These are phyloP conservation scores for Pterocarpus santalinus DNA, from an alignment of 306 rosid species.

Conservation along the genomic window DNA sequence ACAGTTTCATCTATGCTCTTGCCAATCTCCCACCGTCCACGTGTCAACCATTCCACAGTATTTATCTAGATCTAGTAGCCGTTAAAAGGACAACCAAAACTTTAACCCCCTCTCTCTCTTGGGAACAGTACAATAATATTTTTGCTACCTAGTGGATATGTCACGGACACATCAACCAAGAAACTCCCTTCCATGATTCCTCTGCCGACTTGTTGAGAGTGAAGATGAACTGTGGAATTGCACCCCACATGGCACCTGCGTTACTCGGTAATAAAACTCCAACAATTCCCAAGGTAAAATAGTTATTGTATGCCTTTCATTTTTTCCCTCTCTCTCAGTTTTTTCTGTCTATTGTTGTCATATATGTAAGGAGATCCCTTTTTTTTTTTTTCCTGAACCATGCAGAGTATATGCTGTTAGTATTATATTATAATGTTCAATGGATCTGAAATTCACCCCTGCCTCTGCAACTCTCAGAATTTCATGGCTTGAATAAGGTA, in stretches of 20 bases:
- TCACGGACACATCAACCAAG: slow-evolving; percentile 34
- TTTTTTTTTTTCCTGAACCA: slow-evolving; percentile 46
- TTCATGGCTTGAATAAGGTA: slow-evolving; percentile 61
- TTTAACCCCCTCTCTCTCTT: slow-evolving; percentile 30
- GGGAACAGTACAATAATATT: slow-evolving; percentile 43
- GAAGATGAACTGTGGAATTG: slow-evolving; percentile 49
- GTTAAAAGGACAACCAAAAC: slow-evolving; percentile 59
- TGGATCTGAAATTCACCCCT: slow-evolving; percentile 66
- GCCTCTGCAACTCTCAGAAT: slow-evolving; percentile 66
- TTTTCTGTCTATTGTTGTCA: slow-evolving; percentile 41
- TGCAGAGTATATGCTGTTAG: slow-evolving; percentile 35
- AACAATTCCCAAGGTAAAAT: slow-evolving; percentile 60
- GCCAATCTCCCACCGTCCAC: slow-evolving; percentile 61
- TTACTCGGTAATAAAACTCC: slow-evolving; percentile 44
- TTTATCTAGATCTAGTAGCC: slow-evolving; percentile 50
- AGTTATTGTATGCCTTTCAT: slow-evolving; percentile 34
- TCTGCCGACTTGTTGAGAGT: slow-evolving; percentile 41
- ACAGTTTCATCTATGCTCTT: slow-evolving; percentile 50
- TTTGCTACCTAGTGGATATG: slow-evolving; percentile 18
- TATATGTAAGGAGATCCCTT: slow-evolving; percentile 39
- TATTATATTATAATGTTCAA: slow-evolving; percentile 54
- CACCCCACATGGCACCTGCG: slow-evolving; percentile 63
- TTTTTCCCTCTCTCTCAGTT: slow-evolving; percentile 14
- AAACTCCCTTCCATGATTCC: slow-evolving; percentile 63
- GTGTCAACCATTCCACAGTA: slow-evolving; percentile 35